Evolutionary conservation across 2,329 filamentous ascomycete species (phyloP).

Genomic region (Cladophialophora psammophila): DNA sequence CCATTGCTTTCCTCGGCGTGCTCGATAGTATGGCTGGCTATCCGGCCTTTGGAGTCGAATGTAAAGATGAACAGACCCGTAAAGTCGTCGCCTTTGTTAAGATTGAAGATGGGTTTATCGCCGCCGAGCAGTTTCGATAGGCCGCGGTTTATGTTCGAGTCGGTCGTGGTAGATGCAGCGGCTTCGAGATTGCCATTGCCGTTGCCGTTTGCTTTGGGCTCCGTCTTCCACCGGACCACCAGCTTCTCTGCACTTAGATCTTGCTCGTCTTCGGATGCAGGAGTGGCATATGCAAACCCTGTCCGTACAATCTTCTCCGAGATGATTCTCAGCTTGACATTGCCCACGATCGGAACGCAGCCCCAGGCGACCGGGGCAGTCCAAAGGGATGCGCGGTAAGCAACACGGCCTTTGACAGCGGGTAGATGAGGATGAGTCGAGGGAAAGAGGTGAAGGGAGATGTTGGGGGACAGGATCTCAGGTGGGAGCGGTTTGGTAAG

Average conservation of each 20-base stretch:
- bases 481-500: slow-evolving; percentile 67
- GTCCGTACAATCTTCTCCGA: slow-evolving; percentile 85
- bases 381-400: slow-evolving; percentile 93
- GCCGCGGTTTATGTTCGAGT: slow-evolving; percentile 46
- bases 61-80: slow-evolving; percentile 94
- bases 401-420: slow-evolving; percentile 86
- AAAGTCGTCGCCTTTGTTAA: slow-evolving; percentile 71
- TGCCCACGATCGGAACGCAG: slow-evolving; percentile 85
- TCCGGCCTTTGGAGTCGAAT: slow-evolving; percentile 85
- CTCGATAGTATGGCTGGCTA: slow-evolving; percentile 91
- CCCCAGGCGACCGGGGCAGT: slow-evolving; percentile 97
- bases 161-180: slow-evolving; percentile 32
- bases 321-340: slow-evolving; percentile 84
- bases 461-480: slow-evolving; percentile 68
- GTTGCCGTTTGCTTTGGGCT: slow-evolving; percentile 45
- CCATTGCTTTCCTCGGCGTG: slow-evolving; percentile 83
- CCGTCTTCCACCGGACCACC: slow-evolving; percentile 87
- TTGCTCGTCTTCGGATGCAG: slow-evolving; percentile 46
- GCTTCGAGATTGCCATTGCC: slow-evolving; percentile 32
- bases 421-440: slow-evolving; percentile 73
- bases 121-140: slow-evolving; percentile 60
- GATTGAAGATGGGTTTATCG: slow-evolving; percentile 55
- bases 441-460: slow-evolving; percentile 69
- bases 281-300: slow-evolving; percentile 46
- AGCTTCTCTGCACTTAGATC: slow-evolving; percentile 71